Base-by-base conservation (phyloP, 805 yeast genomes). In the Kazachstania viticola region DNA sequence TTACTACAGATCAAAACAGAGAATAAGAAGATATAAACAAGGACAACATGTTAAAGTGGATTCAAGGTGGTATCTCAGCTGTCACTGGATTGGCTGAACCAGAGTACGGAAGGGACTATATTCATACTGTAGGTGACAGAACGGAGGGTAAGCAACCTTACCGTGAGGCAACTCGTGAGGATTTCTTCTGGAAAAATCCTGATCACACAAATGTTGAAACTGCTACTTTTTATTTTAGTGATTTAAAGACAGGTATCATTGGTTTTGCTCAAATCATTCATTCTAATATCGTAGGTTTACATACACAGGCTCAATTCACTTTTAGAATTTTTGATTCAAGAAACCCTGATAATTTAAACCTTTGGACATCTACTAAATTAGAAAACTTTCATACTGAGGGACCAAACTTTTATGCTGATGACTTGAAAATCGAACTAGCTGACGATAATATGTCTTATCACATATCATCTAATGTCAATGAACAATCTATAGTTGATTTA, bases 41-140 rank as follows among this genome's bases (percentile, higher is more conserved):
- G n/a, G n/a, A n/a, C 12, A 38, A 28, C 25, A 78, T 79, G 87
- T 61, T 79, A 32, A 78, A 75, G 71, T 79, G 85, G 85, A 79
- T 79, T 37, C 87, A 79, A 63, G 78, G 84, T 40, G 71, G 85
- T 44, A 66, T 81, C 33, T 82, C 96, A n/a, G 91, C 93, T 5
- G 91, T 85, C 28, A 88, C 96, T 5, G 98, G 98, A 34, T 73
- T 94, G 9, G 95, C 95, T 2, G 98, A 91, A 58, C 98, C 98
- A 17, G 94, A 80, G 52, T 91, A 91, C 49, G 98, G 98, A 32
- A 70, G 79, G 25, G 95, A 79, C 31, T 93, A 94, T 25, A 82
- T 91, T 44, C 88, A 79, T 49, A 72, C 96, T n/a, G 74, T 87
- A 36, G 71, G 80, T 26, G 71, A 71, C 23, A 54, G 73, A 28